phyloP scores from a whole-genome alignment of 169 alveolate species.

The Plasmodium coatneyi region DNA sequence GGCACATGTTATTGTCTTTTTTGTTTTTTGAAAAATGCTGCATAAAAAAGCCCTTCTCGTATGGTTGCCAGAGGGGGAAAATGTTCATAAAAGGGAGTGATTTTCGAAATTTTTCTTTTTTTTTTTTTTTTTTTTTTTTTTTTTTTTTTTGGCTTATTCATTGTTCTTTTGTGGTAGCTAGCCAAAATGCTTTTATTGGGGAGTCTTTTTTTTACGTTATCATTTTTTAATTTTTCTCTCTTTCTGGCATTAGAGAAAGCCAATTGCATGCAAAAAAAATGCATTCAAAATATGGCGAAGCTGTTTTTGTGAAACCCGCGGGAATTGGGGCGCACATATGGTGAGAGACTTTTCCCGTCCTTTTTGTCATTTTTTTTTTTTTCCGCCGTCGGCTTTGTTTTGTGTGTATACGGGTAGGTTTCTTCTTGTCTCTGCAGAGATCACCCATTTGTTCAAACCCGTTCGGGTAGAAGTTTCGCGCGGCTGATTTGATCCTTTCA shows the following conservation, averaged over 20 bases:
- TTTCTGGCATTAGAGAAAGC: background rate
- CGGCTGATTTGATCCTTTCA: background rate
- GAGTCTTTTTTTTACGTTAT: background rate
- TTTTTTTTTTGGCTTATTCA: background rate
- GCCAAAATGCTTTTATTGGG: background rate
- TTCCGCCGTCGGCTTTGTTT: background rate
- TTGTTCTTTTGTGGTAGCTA: background rate
- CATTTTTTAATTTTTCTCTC: background rate
- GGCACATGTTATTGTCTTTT: background rate
- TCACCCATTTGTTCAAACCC: background rate
- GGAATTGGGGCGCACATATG: background rate
- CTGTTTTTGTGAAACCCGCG: background rate
- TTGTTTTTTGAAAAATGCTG: background rate
- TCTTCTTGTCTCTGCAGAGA: background rate
- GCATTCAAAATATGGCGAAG: background rate
- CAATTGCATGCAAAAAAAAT: conserved; percentile 12
- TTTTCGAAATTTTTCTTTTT: background rate
- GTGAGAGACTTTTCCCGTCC: background rate
- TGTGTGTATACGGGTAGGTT: background rate
- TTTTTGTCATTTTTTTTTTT: background rate
- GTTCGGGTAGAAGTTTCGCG: background rate
- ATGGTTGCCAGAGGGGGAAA: background rate
- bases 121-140: background rate
- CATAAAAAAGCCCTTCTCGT: background rate
- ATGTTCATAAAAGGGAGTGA: background rate